phyloP scores from a whole-genome alignment of 352 stramenopile genomes.

The Phytophthora pistaciae region DNA sequence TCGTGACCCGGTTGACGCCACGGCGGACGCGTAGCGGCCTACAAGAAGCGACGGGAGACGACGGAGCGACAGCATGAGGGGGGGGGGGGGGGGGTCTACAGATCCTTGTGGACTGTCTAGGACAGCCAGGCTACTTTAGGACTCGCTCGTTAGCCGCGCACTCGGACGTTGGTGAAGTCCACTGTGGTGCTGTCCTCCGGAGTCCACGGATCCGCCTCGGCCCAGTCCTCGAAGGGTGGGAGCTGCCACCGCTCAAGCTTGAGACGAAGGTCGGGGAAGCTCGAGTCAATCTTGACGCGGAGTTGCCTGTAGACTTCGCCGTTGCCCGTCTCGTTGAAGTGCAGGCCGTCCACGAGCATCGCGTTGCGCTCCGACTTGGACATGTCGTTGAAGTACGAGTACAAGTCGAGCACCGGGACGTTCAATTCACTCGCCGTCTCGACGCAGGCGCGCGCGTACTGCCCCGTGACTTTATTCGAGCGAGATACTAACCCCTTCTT shows the following conservation, averaged over 20 bases:
- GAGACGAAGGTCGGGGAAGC: conserved; percentile 18
- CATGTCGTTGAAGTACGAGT: conserved; percentile 51
- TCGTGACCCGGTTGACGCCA: conserved; percentile 1
- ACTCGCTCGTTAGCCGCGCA: conserved; percentile 8
- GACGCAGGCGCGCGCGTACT: conserved; percentile 53
- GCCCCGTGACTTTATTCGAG: conserved; percentile 42
- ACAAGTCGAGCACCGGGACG: conserved; percentile 52
- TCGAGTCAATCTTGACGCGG: conserved; percentile 20
- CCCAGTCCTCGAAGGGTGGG: conserved; percentile 48
- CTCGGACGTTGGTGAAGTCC: conserved; percentile 16
- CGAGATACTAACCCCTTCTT: conserved; percentile 41
- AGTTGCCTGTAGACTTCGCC: conserved; percentile 30
- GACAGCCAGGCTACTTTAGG: not conserved
- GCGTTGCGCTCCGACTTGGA: conserved; percentile 33
- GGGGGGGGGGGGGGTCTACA: not conserved
- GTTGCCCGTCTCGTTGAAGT: conserved; percentile 57
- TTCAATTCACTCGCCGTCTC: conserved; percentile 34
- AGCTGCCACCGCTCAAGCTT: conserved; percentile 36
- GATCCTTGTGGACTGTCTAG: not conserved
- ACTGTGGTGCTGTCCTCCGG: conserved; percentile 16
- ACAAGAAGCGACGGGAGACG: not conserved
- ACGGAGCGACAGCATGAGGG: not conserved
- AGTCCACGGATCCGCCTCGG: conserved; percentile 28
- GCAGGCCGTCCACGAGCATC: conserved; percentile 52
- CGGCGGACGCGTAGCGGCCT: not conserved